A percentile compares a stretch with the other conserved stretches of the same genome.
Conservation (phyloP, 306 rosid species). For the Trifolium dubium region DNA sequence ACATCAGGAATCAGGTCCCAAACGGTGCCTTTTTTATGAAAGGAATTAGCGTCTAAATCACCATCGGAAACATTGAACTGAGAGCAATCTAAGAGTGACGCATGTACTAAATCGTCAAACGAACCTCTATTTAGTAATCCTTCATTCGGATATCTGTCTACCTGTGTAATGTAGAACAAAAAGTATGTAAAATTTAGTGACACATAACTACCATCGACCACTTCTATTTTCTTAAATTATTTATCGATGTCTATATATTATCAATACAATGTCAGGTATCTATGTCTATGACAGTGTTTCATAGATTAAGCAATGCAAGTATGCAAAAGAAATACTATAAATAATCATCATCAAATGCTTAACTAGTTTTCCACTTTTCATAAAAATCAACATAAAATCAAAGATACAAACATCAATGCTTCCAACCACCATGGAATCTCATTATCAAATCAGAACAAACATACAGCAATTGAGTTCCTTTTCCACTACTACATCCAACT, state of each 20-base stretch:
- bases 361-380: too few relatives aligned
- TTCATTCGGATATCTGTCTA: not conserved
- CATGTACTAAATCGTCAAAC: not conserved
- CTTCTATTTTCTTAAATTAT: too few relatives aligned
- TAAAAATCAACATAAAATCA: not conserved
- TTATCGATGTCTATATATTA: too few relatives aligned
- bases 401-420: not conserved
- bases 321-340: too few relatives aligned
- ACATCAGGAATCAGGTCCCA: not conserved
- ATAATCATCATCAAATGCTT: too few relatives aligned
- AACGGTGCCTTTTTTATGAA: not conserved
- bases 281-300: not conserved
- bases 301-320: not conserved
- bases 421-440: not conserved
- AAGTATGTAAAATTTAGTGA: not conserved
- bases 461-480: not conserved
- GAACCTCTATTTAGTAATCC: not conserved
- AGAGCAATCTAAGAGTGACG: not conserved
- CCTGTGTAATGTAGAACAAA: not conserved
- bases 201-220: not conserved
- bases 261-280: too few relatives aligned
- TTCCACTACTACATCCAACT: not conserved
- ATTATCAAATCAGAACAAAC: not conserved
- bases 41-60: not conserved
- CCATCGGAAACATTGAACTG: too few relatives aligned